These are phyloP conservation scores for Lentinula novae-zelandiae DNA, from an alignment of 1,284 basidiomycete species.

Conservation along the genomic window DNA sequence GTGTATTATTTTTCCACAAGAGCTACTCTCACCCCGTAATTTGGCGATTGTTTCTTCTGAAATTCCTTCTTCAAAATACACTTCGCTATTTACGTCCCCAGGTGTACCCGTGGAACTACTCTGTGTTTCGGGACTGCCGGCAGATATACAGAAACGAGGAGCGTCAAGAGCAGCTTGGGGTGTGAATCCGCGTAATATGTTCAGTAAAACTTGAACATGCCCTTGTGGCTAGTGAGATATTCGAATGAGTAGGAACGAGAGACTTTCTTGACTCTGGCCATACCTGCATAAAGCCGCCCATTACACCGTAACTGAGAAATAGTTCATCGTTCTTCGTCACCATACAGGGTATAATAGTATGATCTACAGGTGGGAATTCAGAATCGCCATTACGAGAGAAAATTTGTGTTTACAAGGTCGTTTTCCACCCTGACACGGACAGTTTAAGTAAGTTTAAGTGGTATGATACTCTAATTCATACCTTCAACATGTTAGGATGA, in stretches of 20 bases:
- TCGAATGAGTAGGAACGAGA: no score
- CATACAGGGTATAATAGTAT: conserved; percentile 94
- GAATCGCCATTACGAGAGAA: not conserved
- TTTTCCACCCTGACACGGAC: conserved; percentile 61
- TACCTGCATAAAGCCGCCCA: conserved; percentile 95
- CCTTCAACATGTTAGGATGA: conserved; percentile 80
- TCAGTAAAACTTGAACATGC: conserved; percentile 91
- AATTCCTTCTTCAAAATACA: conserved; percentile 88
- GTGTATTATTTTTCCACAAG: not conserved
- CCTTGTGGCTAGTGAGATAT: conserved; percentile 66
- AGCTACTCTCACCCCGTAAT: conserved; percentile 50
- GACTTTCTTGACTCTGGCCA: conserved; percentile 7
- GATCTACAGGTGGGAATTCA: conserved; percentile 36
- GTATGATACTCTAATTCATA: conserved; percentile 20
- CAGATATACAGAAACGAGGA: conserved; percentile 93
- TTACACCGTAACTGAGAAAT: conserved; percentile 88
- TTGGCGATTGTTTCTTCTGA: conserved; percentile 53
- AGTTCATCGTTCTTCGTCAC: conserved; percentile 80
- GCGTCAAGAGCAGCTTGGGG: conserved; percentile 87
- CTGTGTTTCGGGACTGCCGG: conserved; percentile 70
- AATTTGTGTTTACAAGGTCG: conserved; percentile 52
- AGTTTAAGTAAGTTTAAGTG: not conserved
- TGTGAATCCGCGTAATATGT: conserved; percentile 82
- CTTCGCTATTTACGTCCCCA: conserved; percentile 74
- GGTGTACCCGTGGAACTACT: conserved; percentile 43